These are phyloP conservation scores for Oligophagozyma castellii DNA, from an alignment of 1,139 yeast species.

Conservation along the genomic window DNA sequence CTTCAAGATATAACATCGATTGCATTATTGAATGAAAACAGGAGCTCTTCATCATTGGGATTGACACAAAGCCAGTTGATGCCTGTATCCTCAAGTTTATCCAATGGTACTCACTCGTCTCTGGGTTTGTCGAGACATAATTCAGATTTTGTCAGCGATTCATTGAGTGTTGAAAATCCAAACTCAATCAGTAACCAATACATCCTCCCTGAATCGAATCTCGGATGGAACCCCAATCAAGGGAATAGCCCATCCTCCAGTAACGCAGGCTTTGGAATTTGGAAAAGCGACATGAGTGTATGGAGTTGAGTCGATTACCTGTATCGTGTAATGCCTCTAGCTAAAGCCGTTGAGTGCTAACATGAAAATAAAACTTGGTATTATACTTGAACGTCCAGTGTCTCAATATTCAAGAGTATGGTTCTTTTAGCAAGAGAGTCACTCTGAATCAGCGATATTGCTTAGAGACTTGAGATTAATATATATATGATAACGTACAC, in stretches of 20 bases:
- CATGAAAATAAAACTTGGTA: too few relatives aligned
- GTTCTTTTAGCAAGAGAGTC: too few relatives aligned
- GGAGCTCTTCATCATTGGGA: not conserved
- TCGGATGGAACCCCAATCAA: conserved; percentile 19
- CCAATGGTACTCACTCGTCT: not conserved
- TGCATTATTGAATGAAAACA: not conserved
- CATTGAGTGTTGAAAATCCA: too few relatives aligned
- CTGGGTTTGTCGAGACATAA: too few relatives aligned
- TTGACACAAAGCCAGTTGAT: not conserved
- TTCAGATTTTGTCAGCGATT: too few relatives aligned
- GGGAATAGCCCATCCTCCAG: conserved; percentile 13
- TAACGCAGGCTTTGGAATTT: conserved; percentile 17
- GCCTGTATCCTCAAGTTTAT: not conserved
- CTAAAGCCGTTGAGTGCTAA: too few relatives aligned
- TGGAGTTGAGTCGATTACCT: conserved; percentile 19
- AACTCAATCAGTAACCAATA: conserved; percentile 1
- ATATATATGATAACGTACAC: too few relatives aligned
- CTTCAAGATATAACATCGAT: not conserved
- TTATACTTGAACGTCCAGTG: too few relatives aligned
- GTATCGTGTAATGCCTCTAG: too few relatives aligned
- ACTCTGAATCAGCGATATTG: too few relatives aligned
- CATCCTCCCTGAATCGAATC: conserved; percentile 11
- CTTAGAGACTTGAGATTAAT: too few relatives aligned
- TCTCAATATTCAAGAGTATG: too few relatives aligned
- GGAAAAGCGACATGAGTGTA: conserved; percentile 25